Evolutionary conservation across 345 rosid species (phyloP), one percentile per base, ranked within the genome.

Genomic region (Camelina hispida): DNA sequence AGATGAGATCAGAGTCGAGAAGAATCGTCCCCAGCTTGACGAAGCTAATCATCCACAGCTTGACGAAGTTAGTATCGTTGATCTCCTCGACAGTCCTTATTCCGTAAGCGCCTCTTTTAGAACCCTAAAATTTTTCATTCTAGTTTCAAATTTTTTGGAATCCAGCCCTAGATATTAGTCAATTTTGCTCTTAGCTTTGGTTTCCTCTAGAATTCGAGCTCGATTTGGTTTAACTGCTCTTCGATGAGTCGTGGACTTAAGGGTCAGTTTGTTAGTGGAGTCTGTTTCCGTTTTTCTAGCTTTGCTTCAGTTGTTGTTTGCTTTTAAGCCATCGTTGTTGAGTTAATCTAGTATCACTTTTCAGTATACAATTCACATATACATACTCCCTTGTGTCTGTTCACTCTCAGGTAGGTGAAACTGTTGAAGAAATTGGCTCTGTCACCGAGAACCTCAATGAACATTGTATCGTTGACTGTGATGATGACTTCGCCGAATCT

Each of bases 21-120:
- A 89, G 87, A 87, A 89, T 65, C 92, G 85, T 18, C 87, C 82
- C 7, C 93, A 28, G 5, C 30, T 89, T 15, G 97, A 87, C 10
- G 97, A 91, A 77, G 98, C 85, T 71, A 92, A 89, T 65, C 92
- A 87, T 13, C 87, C 82, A 5, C 93, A 28, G 30, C 30, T 89
- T 11, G 97, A 87, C 14, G 97, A 89, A 77, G 98, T 87, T 71
- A 92, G 85, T 42, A 84, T 93, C 40, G 96, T 91, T 20, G 22
- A 20, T 48, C 89, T 93, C 28, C 96, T 93, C 78, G 89, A 89
- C 68, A 93, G 14, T 16, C 43, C 93, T 66, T 88, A 93, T 40
- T 40, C 43, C 32, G 98, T 91, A 86, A 38, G 68, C 16, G 10
- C 5, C 28, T 40, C 47, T 16, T 46, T 10, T 1, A 18, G 13